Percentiles rank a stretch among this genome's conserved stretches.
Evolutionary conservation across 202 grass and related monocot species (phyloP).

Genomic region (Hordeum pubiflorum): DNA sequence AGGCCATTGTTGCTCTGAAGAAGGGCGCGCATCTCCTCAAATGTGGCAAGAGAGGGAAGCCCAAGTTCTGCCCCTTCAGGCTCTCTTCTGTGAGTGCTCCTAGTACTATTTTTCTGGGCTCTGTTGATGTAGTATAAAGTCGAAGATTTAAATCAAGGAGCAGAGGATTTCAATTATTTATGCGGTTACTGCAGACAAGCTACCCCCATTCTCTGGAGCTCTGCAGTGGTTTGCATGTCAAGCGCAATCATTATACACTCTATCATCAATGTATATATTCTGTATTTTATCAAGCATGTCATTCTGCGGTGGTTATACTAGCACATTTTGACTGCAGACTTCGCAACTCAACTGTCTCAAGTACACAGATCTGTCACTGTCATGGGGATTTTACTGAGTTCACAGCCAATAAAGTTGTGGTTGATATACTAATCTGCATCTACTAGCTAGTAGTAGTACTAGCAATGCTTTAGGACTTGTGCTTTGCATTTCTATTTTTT

Average conservation of each 20-base stretch:
- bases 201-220: background rate
- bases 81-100: constrained; percentile 37
- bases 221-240: background rate
- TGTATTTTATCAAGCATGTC: no score
- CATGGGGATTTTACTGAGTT: background rate
- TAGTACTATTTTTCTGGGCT: background rate
- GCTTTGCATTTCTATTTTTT: background rate
- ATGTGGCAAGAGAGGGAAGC: constrained; percentile 65
- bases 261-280: no score
- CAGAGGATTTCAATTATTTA: background rate
- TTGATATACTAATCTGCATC: background rate
- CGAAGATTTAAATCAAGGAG: background rate
- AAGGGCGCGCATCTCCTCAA: constrained; percentile 58
- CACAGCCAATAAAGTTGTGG: background rate
- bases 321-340: background rate
- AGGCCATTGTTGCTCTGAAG: constrained; percentile 62
- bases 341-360: background rate
- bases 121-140: constrained; percentile 17
- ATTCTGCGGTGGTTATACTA: no score
- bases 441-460: background rate
- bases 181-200: background rate
- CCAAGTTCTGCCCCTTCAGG: constrained; percentile 61
- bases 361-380: background rate
- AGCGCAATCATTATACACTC: background rate
- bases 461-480: background rate